phyloP scores from a whole-genome alignment of 2,329 filamentous ascomycete species.

The Colletotrichum incanum region DNA sequence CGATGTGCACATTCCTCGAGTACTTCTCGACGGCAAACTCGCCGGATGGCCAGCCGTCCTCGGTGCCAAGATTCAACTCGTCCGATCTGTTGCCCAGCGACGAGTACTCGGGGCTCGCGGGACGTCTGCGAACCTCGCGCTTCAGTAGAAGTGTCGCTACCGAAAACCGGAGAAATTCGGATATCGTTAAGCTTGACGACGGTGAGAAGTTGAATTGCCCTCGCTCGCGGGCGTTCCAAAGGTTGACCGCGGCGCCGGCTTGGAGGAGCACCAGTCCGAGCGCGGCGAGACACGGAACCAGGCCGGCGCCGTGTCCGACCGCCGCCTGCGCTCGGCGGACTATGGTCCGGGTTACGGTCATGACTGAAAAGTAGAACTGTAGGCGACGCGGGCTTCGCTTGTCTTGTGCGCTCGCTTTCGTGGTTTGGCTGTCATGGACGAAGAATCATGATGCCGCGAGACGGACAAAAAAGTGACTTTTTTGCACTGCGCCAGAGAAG shows the following conservation, averaged over 20 bases:
- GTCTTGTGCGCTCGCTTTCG: slow-evolving; percentile 9
- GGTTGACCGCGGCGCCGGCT: slow-evolving; percentile 52
- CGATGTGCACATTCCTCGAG: neutral
- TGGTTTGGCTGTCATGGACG: neutral
- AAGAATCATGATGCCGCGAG: slow-evolving; percentile 26
- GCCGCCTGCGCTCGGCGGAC: slow-evolving; percentile 32
- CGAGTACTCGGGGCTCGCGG: slow-evolving; percentile 30
- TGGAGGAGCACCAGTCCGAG: slow-evolving; percentile 53
- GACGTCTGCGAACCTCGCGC: slow-evolving; percentile 44
- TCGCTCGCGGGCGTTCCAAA: slow-evolving; percentile 49
- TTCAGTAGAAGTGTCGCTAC: slow-evolving; percentile 49
- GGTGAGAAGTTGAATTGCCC: slow-evolving; percentile 50
- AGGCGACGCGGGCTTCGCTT: slow-evolving; percentile 11
- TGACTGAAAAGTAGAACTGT: neutral
- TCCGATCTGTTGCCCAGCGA: slow-evolving; percentile 20
- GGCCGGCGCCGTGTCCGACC: slow-evolving; percentile 32
- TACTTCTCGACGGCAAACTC: slow-evolving; percentile 18
- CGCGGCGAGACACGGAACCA: slow-evolving; percentile 48
- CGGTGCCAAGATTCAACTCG: slow-evolving; percentile 31
- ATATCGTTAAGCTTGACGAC: slow-evolving; percentile 50
- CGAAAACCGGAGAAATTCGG: slow-evolving; percentile 50
- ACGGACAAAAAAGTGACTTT: slow-evolving; percentile 1
- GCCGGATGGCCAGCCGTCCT: slow-evolving; percentile 2
- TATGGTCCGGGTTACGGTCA: slow-evolving; percentile 13
- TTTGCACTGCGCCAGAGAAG: neutral